Evolutionary conservation across 768 basidiomycete genomes (phyloP).

Genomic region (Russula sp.): DNA sequence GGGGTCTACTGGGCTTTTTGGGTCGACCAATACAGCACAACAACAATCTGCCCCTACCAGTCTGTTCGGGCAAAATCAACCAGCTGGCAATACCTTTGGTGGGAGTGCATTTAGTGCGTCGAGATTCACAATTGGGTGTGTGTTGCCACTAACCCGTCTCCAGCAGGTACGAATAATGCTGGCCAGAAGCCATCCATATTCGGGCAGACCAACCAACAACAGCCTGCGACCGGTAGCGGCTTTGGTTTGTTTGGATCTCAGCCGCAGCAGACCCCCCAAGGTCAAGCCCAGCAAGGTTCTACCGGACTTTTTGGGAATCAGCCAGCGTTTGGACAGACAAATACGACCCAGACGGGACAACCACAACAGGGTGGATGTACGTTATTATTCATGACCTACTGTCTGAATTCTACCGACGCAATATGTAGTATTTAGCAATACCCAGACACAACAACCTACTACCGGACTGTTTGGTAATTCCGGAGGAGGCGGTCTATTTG

Average conservation of each 20-base stretch:
- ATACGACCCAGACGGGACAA: conserved; percentile 15
- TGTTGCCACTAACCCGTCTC: neutral
- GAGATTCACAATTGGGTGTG: neutral
- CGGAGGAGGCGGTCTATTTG: conserved; percentile 18
- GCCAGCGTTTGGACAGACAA: conserved; percentile 18
- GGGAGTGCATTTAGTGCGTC: conserved; percentile 26
- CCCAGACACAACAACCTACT: conserved; percentile 20
- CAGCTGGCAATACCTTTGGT: conserved; percentile 20
- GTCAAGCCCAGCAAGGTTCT: conserved; percentile 27
- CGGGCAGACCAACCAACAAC: conserved; percentile 17
- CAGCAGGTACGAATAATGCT: conserved; percentile 11
- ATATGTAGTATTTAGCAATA: conserved; percentile 23
- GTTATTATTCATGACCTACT: neutral
- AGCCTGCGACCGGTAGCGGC: conserved; percentile 13
- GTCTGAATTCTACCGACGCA: neutral
- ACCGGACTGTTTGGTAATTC: conserved; percentile 18
- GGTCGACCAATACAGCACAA: conserved; percentile 25
- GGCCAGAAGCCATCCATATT: conserved; percentile 25
- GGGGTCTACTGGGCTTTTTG: conserved; percentile 24
- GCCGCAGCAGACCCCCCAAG: conserved; percentile 33
- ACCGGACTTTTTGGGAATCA: conserved; percentile 23
- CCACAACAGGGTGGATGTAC: conserved; percentile 21
- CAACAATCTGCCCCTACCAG: conserved; percentile 28
- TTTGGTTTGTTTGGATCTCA: conserved; percentile 29
- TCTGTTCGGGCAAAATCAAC: conserved; percentile 27